A percentile compares a stretch with the other conserved stretches of the same genome.
phyloP scores from a whole-genome alignment of 2,329 filamentous ascomycete genomes.

The Botrytis sinoallii region DNA sequence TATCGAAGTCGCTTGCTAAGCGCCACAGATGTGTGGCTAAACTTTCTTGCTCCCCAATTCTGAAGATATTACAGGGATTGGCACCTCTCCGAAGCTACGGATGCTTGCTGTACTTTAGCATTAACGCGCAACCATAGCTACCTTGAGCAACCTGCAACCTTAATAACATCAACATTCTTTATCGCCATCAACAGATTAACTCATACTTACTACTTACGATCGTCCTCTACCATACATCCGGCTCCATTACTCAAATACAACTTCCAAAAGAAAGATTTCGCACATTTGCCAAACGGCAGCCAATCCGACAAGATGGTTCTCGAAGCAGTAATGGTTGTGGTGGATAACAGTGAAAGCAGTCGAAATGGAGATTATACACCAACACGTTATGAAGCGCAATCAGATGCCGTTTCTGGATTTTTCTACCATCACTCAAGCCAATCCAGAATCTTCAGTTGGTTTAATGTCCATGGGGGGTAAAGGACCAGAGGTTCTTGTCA shows the following conservation, averaged over 20 bases:
- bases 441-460: slow-evolving; percentile 95
- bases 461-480: slow-evolving; percentile 99
- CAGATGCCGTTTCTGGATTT: slow-evolving; percentile 94
- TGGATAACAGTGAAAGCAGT: slow-evolving; percentile 98
- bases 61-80: slow-evolving; percentile 8
- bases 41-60: neutral
- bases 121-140: slow-evolving; percentile 23
- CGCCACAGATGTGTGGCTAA: slow-evolving; percentile 9
- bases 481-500: slow-evolving; percentile 95
- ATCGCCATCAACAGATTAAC: slow-evolving; percentile 6
- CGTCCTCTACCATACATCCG: neutral
- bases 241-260: neutral
- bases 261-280: neutral
- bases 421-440: slow-evolving; percentile 89
- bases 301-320: slow-evolving; percentile 73
- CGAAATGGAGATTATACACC: slow-evolving; percentile 92
- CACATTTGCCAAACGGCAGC: slow-evolving; percentile 16
- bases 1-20: neutral
- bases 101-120: slow-evolving; percentile 11
- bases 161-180: slow-evolving; percentile 8
- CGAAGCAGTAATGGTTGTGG: slow-evolving; percentile 99
- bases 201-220: neutral
- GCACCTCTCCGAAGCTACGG: neutral
- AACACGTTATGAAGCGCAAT: slow-evolving; percentile 92
- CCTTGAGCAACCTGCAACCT: slow-evolving; percentile 17